Evolutionary conservation across 495 filamentous ascomycete genomes (phyloP), one percentile per base, ranked within the genome.

Genomic region (Penicilliopsis zonata): DNA sequence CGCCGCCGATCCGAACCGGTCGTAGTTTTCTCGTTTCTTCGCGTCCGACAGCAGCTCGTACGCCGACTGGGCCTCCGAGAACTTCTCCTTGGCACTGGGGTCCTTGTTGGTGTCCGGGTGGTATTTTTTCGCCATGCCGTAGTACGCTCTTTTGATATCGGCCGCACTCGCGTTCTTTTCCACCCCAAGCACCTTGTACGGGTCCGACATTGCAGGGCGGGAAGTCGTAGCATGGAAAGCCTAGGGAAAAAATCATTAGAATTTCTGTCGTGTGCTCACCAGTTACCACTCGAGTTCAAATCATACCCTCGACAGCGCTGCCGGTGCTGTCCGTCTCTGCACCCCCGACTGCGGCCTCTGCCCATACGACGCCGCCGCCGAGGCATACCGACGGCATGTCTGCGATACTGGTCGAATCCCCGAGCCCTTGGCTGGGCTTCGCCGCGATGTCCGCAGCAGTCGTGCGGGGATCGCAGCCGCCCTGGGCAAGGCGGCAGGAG

Each of bases 71-170:
- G 90, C 81, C 40, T 94, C 90, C 27, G 76, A 65, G 49, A 98
- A 98, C 46, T 82, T 88, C 33, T 96, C 90, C 53, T 95, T 95
- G 18, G 90, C 88, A 5, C 61, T 64, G 5, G 85, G 50, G 32
- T 94, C 90, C 58, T 95, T 98, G 63, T 94, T 96, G 22, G 90
- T 94, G 55, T 98, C 90, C 5, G 90, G 90, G 46, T 98, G 90
- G 51, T 76, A 98, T 50, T 95, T 96, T 59, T 96, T 96, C n/a
- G 90, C 90, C 38, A 94, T 63, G 33, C 85, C 79, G 54, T 98
- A 98, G 64, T 98, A 98, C 2, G 90, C 88, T 57, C 95, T 96
- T 50, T 98, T 98, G 47, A 98, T 94, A 5, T 95, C 92, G 34
- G 74, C 50, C 4, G 82, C 56, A n/a, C 84, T 79, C 9, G 90